phyloP scores from a whole-genome alignment of 2,329 filamentous ascomycete species.

The Hirsutella minnesotensis region DNA sequence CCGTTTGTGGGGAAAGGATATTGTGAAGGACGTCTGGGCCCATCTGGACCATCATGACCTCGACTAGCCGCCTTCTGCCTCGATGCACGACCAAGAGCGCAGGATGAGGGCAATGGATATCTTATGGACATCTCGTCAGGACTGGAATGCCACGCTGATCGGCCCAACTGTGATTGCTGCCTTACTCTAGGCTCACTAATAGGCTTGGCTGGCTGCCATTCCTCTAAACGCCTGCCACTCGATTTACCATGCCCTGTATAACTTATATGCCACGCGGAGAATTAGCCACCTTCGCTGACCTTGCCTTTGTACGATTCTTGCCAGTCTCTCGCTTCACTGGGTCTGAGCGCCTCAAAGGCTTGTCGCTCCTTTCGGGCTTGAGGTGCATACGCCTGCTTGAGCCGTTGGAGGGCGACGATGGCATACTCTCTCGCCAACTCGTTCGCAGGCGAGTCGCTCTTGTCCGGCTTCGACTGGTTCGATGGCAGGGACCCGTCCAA shows the following conservation, averaged over 20 bases:
- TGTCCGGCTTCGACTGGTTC: conserved; percentile 38
- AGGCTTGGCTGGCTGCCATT: neutral
- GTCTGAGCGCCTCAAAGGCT: neutral
- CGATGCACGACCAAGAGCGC: too few relatives aligned
- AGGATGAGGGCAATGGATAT: too few relatives aligned
- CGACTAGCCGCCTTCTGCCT: too few relatives aligned
- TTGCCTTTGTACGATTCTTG: neutral
- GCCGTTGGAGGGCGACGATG: conserved; percentile 13
- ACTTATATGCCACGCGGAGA: neutral
- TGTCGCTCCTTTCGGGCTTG: neutral
- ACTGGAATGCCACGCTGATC: neutral
- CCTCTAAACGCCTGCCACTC: conserved; percentile 1
- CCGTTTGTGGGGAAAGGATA: too few relatives aligned
- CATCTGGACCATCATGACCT: too few relatives aligned
- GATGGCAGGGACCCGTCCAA: conserved; percentile 47
- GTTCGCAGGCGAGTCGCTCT: conserved; percentile 29
- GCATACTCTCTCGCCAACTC: conserved; percentile 30
- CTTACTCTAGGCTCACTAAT: neutral
- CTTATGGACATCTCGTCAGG: neutral
- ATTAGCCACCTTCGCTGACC: neutral
- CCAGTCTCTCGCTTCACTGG: neutral
- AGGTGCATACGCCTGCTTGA: neutral
- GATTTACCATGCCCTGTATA: neutral
- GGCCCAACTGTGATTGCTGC: neutral
- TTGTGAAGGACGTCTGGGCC: too few relatives aligned